Evolutionary conservation across 2,329 filamentous ascomycete species (phyloP).

Genomic region (Sclerotinia minor): DNA sequence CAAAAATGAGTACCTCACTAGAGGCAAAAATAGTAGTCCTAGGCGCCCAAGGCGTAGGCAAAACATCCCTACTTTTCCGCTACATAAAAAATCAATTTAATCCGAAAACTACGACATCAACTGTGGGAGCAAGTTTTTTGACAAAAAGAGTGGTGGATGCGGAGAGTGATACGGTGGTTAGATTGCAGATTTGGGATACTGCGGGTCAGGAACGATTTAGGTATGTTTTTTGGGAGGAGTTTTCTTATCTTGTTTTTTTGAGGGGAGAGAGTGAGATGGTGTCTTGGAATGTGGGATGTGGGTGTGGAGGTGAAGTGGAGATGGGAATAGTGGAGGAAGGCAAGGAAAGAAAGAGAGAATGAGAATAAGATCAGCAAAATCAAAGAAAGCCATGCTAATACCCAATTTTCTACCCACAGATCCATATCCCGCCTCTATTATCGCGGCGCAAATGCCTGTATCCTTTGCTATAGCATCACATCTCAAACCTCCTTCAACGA

Average conservation of each 20-base stretch:
- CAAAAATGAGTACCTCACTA: slow-evolving; percentile 47
- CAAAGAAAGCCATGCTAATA: neutral
- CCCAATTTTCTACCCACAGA: slow-evolving; percentile 27
- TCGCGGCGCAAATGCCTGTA: slow-evolving; percentile 88
- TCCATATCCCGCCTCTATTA: slow-evolving; percentile 96
- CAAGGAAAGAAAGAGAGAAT: neutral
- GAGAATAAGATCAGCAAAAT: neutral
- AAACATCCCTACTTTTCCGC: slow-evolving; percentile 75
- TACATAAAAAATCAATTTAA: slow-evolving; percentile 49
- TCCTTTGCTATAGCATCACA: slow-evolving; percentile 93
- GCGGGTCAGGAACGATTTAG: slow-evolving; percentile 93
- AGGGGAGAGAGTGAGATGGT: too few species aligned
- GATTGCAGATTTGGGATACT: slow-evolving; percentile 97
- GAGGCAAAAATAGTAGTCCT: slow-evolving; percentile 84
- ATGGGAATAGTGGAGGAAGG: neutral
- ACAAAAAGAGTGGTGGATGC: slow-evolving; percentile 79
- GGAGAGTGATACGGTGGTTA: slow-evolving; percentile 81
- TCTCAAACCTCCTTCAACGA: slow-evolving; percentile 81
- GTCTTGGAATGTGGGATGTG: neutral
- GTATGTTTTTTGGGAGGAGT: slow-evolving; percentile 28
- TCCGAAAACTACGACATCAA: slow-evolving; percentile 50
- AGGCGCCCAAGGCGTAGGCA: slow-evolving; percentile 76
- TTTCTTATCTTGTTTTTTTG: slow-evolving; percentile 4
- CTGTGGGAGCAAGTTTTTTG: slow-evolving; percentile 78
- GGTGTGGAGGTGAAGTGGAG: neutral